Evolutionary conservation across 805 yeast genomes (phyloP).

Genomic region (Yarrowia deformans): DNA sequence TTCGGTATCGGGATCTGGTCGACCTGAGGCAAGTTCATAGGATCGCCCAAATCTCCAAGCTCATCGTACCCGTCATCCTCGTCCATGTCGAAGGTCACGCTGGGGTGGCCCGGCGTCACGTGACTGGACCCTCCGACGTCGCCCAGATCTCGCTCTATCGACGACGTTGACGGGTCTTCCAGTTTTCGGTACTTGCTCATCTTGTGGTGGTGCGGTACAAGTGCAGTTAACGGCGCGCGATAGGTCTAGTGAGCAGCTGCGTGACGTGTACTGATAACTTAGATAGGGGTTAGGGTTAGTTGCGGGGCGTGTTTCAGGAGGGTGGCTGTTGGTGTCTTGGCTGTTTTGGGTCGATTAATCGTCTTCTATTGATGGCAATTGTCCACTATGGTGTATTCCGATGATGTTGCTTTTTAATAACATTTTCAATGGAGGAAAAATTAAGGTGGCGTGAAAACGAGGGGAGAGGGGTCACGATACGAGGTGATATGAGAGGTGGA

Average conservation of each 20-base stretch:
- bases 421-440: neutral
- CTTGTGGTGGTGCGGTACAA: neutral
- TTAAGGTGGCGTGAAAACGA: neutral
- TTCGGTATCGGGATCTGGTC: constrained; percentile 28
- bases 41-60: constrained; percentile 23
- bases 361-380: no score
- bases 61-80: constrained; percentile 25
- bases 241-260: constrained; percentile 7
- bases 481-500: no score
- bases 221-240: neutral
- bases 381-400: neutral
- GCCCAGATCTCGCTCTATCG: constrained; percentile 18
- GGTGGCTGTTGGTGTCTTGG: neutral
- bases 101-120: constrained; percentile 14
- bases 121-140: neutral
- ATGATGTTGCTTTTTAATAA: neutral
- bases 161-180: constrained; percentile 8
- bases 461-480: neutral
- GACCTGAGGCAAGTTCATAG: constrained; percentile 26
- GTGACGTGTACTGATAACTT: constrained; percentile 35
- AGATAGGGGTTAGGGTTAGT: constrained; percentile 37
- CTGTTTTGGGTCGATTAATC: no score
- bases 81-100: constrained; percentile 28
- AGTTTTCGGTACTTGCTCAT: constrained; percentile 36
- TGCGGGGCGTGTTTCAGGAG: neutral